Base-by-base conservation (phyloP, 306 rosid genomes). In the Trifolium subterraneum region DNA sequence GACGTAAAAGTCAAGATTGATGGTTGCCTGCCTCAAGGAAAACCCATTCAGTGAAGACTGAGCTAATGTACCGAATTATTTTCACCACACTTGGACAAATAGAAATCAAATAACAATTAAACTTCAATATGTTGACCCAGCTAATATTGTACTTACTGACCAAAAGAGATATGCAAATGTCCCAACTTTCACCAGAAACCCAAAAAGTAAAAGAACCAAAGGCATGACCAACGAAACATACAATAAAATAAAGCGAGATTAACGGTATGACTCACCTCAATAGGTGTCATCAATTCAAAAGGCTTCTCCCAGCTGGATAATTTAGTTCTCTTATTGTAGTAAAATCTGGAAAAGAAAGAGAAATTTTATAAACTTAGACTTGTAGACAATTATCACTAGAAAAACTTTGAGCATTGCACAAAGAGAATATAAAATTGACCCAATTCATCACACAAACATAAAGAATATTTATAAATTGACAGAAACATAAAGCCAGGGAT, bases 221-320 rank as follows among this genome's bases (percentile, higher is more conserved):
- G 23, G 76, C 63, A 76, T 55, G 76, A 75, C 63, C 45, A 72
- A 41, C 42, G 44, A 78, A 69, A 42, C 68, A 59, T 58, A 52
- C 38, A 78, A 45, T 27, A 77, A 23, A 41, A 73, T 29, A 64
- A 70, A 86, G 62, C n/a, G 51, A 74, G 68, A 74, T 38, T 70
- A 84, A 69, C 19, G 51, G 47, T 27, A 67, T 68, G 84, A 87
- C 96, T 89, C 92, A 88, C 98, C 93, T 93, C 98, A 75, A 82
- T 77, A 64, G 88, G 88, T 11, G 98, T 86, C 97, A 93, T 88
- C 90, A 93, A 81, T 78, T 89, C 97, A 5, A 86, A 77, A 74
- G 96, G 98, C 89, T 91, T 93, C 87, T 89, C 97, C 98, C 97
- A 93, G 74, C 90, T 88, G 68, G 98, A 93, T 85, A 88, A 47